phyloP scores from a whole-genome alignment of 352 stramenopile genomes.

The Globisporangium apiculatum region DNA sequence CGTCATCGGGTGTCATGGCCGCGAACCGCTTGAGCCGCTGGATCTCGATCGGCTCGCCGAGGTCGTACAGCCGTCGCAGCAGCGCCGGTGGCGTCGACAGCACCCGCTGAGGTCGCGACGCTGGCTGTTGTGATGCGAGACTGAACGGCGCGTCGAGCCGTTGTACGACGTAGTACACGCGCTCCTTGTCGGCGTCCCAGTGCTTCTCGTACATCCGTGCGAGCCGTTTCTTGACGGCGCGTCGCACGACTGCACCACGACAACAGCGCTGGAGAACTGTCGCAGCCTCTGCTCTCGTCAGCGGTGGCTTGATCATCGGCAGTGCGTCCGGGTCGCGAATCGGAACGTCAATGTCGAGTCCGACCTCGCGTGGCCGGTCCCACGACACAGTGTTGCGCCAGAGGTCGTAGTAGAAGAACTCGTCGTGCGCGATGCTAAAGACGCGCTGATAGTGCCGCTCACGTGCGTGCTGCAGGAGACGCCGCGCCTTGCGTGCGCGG shows the following conservation, averaged over 20 bases:
- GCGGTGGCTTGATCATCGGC: conserved; percentile 33
- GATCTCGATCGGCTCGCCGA: conserved; percentile 63
- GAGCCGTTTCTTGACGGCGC: conserved; percentile 21
- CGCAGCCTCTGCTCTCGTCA: conserved; percentile 48
- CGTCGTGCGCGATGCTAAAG: conserved; percentile 66
- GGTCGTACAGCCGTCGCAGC: conserved; percentile 44
- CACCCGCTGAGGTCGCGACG: too few relatives aligned
- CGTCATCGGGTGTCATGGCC: conserved; percentile 42
- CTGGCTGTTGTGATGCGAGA: background rate
- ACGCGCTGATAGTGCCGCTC: conserved; percentile 65
- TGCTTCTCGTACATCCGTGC: conserved; percentile 55
- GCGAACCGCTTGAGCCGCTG: conserved; percentile 34
- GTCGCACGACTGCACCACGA: conserved; percentile 23
- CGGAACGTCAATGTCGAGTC: conserved; percentile 39
- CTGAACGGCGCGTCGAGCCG: conserved; percentile 8
- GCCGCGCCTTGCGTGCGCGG: conserved; percentile 37
- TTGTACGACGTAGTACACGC: conserved; percentile 39
- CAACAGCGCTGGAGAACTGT: conserved; percentile 36
- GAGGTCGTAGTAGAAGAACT: conserved; percentile 78
- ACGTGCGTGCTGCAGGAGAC: conserved; percentile 40
- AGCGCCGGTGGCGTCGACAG: conserved; percentile 19
- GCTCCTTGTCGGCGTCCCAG: conserved; percentile 47
- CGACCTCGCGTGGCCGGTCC: conserved; percentile 32
- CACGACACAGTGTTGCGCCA: conserved; percentile 47
- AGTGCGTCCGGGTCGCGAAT: conserved; percentile 64